These are phyloP conservation scores for Pseudohalonectria lignicola DNA, from an alignment of 2,329 filamentous ascomycete genomes.

Conservation along the genomic window DNA sequence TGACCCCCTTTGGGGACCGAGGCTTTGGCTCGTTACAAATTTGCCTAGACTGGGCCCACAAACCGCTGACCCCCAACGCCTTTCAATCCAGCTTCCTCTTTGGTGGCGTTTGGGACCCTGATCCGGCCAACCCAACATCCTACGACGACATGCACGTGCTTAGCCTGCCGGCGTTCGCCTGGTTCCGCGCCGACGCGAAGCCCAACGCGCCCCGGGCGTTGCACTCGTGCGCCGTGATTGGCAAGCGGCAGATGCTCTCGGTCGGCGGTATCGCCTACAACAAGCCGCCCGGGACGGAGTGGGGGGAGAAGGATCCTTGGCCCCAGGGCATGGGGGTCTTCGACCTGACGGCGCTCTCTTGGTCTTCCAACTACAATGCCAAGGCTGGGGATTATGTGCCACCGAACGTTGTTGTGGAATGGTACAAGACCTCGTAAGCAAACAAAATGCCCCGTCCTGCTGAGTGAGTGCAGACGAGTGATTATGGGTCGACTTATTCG, in stretches of 20 bases:
- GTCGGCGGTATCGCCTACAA: neutral
- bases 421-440: neutral
- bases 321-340: neutral
- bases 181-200: neutral
- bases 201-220: neutral
- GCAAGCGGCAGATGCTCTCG: neutral
- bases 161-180: neutral
- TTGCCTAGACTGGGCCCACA: too few species aligned
- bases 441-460: neutral
- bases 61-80: neutral
- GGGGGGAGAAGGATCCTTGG: neutral
- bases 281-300: neutral
- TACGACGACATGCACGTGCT: neutral
- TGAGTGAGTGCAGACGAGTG: neutral
- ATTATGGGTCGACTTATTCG: too few species aligned
- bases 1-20: neutral
- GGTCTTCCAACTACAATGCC: neutral
- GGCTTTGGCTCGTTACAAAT: too few species aligned
- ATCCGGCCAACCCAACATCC: neutral
- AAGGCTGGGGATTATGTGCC: neutral
- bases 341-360: neutral
- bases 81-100: neutral
- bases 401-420: neutral
- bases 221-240: neutral
- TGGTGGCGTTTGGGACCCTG: neutral